A percentile compares a stretch with the other conserved stretches of the same genome.
phyloP scores from a whole-genome alignment of 495 filamentous ascomycete species.

The Poronia punctata region DNA sequence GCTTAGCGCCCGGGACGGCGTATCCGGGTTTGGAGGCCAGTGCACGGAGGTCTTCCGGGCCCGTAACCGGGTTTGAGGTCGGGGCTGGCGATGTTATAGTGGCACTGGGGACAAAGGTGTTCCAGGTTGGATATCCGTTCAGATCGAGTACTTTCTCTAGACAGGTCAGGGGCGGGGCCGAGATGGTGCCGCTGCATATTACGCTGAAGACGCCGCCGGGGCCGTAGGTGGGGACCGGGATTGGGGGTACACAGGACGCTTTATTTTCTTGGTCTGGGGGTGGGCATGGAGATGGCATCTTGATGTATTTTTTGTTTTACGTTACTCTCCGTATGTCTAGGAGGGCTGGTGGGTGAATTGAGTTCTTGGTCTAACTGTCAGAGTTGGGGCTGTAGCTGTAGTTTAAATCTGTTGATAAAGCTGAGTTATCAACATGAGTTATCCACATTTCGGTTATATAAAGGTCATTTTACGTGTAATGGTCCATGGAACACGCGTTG shows the following conservation, averaged over 20 bases:
- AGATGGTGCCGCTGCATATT: slow-evolving; percentile 22
- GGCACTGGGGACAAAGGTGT: slow-evolving; percentile 25
- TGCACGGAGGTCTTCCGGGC: slow-evolving; percentile 1
- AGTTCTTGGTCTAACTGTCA: no score
- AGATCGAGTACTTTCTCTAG: slow-evolving; percentile 21
- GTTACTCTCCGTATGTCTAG: no score
- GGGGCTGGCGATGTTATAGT: slow-evolving; percentile 14
- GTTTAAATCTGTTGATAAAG: no score
- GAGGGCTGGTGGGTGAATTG: no score
- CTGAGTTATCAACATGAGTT: no score
- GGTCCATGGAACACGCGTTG: no score
- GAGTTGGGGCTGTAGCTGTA: no score
- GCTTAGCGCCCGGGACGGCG: slow-evolving; percentile 22
- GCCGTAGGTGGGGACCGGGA: slow-evolving; percentile 28
- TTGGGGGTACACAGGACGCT: not conserved
- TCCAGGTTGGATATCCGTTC: slow-evolving; percentile 27
- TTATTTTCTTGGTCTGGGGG: no score
- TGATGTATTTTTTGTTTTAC: no score
- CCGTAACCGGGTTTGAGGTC: not conserved
- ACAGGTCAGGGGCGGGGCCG: slow-evolving; percentile 20
- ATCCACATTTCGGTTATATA: no score
- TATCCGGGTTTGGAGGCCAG: slow-evolving; percentile 26
- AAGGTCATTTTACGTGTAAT: no score
- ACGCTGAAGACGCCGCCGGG: slow-evolving; percentile 23
- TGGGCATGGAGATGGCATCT: no score